Conservation (phyloP, 495 filamentous ascomycete genomes). For the Echria macrotheca region DNA sequence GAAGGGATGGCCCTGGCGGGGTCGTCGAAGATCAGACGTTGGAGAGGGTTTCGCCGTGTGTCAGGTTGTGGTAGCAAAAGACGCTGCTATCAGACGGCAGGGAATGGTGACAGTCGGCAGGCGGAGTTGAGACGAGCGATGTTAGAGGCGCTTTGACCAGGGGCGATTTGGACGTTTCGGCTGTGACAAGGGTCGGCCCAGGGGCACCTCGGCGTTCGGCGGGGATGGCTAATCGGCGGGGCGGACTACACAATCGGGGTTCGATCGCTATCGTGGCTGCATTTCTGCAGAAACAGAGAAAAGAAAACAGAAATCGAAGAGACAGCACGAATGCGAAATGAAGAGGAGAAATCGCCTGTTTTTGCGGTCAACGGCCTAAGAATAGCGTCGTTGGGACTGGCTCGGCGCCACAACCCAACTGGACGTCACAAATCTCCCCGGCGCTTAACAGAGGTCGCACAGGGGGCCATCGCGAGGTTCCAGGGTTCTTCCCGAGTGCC, state of each 20-base stretch:
- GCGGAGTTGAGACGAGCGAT: slow-evolving; percentile 38
- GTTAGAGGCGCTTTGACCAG: slow-evolving; percentile 39
- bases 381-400: not conserved
- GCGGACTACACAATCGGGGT: not conserved
- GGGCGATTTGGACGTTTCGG: slow-evolving; percentile 29
- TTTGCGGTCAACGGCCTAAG: slow-evolving; percentile 1
- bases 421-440: slow-evolving; percentile 10
- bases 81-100: slow-evolving; percentile 29
- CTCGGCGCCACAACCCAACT: not conserved
- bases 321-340: not conserved
- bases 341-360: slow-evolving; percentile 1
- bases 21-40: slow-evolving; percentile 29
- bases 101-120: slow-evolving; percentile 22
- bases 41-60: slow-evolving; percentile 38
- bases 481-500: not conserved
- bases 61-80: slow-evolving; percentile 28
- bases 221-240: not conserved
- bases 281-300: not conserved
- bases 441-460: slow-evolving; percentile 14
- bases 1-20: slow-evolving; percentile 2
- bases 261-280: not conserved
- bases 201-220: slow-evolving; percentile 1
- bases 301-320: not conserved
- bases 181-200: slow-evolving; percentile 28
- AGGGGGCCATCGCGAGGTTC: not conserved